These are phyloP conservation scores for Pseudovirgaria hyperparasitica DNA, from an alignment of 2,329 filamentous ascomycete species.

Conservation along the genomic window DNA sequence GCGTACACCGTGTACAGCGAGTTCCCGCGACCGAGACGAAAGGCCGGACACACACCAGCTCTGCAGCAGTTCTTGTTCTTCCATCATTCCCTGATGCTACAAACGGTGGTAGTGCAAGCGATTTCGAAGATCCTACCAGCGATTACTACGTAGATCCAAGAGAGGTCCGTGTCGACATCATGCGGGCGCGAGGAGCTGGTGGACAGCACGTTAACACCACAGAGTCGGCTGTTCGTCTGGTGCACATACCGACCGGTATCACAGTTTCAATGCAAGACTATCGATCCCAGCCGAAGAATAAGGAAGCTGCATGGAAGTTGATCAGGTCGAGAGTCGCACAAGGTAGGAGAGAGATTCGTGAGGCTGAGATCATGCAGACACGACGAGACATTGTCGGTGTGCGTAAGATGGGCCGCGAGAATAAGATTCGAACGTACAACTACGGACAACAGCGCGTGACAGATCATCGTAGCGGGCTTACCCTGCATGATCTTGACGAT, in stretches of 20 bases:
- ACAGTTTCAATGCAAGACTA: slow-evolving; percentile 88
- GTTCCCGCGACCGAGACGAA: slow-evolving; percentile 84
- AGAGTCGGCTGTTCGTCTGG: slow-evolving; percentile 86
- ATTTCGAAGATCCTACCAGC: slow-evolving; percentile 72
- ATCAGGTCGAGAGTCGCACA: slow-evolving; percentile 74
- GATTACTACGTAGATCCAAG: slow-evolving; percentile 81
- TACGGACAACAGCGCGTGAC: slow-evolving; percentile 68
- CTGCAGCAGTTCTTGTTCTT: slow-evolving; percentile 82
- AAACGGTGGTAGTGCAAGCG: slow-evolving; percentile 35
- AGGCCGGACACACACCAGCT: slow-evolving; percentile 86
- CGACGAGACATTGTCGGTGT: slow-evolving; percentile 69
- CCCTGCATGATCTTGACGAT: slow-evolving; percentile 66
- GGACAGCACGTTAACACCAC: slow-evolving; percentile 99
- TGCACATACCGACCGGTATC: slow-evolving; percentile 76
- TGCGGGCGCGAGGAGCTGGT: slow-evolving; percentile 83
- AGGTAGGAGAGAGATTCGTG: slow-evolving; percentile 64
- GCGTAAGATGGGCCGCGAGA: slow-evolving; percentile 69
- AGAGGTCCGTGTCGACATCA: slow-evolving; percentile 76
- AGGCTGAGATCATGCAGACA: slow-evolving; percentile 64
- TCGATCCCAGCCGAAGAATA: slow-evolving; percentile 79
- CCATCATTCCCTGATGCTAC: slow-evolving; percentile 68
- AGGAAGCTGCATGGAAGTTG: slow-evolving; percentile 75
- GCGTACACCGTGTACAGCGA: slow-evolving; percentile 89
- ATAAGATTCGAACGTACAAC: slow-evolving; percentile 93
- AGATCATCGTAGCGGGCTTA: slow-evolving; percentile 71